These are phyloP conservation scores for Xerocomus potaroensis DNA, from an alignment of 768 basidiomycete genomes.

Conservation along the genomic window DNA sequence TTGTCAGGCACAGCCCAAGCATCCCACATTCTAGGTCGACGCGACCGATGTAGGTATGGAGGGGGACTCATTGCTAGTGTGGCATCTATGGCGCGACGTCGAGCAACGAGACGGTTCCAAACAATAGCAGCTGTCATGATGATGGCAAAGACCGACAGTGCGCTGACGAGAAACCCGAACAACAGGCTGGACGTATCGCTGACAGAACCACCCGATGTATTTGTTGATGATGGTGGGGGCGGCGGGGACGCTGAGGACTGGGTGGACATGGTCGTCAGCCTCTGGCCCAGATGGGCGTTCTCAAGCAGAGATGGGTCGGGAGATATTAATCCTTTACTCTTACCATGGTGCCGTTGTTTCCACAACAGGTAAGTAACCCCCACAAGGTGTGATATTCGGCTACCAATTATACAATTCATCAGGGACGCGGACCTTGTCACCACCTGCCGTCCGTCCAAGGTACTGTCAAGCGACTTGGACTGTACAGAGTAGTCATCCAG, in stretches of 20 bases:
- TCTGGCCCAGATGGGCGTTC: constrained; percentile 9
- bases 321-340: constrained; percentile 2
- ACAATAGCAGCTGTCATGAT: constrained; percentile 29
- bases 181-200: constrained; percentile 23
- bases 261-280: constrained; percentile 22
- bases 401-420: background rate
- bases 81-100: constrained; percentile 27
- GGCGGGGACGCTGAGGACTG: background rate
- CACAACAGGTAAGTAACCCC: constrained; percentile 6
- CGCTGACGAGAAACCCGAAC: constrained; percentile 31
- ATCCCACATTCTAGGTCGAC: constrained; percentile 25
- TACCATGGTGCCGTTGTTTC: too few relatives aligned
- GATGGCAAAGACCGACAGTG: constrained; percentile 28
- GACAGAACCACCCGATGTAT: background rate
- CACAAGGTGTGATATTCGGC: too few relatives aligned
- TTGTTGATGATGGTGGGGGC: constrained; percentile 5
- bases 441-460: constrained; percentile 20
- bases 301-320: constrained; percentile 7
- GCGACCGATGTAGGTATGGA: background rate
- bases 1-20: constrained; percentile 9
- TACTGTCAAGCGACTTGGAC: background rate
- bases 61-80: constrained; percentile 6
- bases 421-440: constrained; percentile 15
- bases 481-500: background rate
- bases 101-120: constrained; percentile 31